Conservation (phyloP, 2,329 filamentous ascomycete species). For the Venturia pyrina region DNA sequence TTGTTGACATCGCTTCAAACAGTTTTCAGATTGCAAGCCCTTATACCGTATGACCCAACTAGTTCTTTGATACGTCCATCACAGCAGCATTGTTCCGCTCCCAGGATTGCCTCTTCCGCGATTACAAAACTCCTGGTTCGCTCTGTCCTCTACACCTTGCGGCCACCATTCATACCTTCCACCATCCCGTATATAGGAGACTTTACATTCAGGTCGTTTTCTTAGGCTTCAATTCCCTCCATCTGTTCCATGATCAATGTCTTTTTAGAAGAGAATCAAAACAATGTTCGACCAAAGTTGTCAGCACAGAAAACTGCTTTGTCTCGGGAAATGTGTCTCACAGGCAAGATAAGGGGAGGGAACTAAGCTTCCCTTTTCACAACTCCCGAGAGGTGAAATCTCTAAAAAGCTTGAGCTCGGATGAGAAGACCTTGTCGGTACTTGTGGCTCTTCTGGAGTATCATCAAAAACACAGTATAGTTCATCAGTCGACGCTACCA, state of each 20-base stretch:
- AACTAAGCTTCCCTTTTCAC: background rate
- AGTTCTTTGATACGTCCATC: background rate
- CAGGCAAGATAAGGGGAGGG: background rate
- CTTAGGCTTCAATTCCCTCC: background rate
- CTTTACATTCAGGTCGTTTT: background rate
- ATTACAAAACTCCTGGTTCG: background rate
- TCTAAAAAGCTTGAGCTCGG: background rate
- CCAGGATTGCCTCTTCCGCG: background rate
- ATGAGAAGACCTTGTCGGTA: background rate
- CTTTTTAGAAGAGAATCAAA: background rate
- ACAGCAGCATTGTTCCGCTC: background rate
- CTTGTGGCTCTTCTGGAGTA: background rate
- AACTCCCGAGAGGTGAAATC: background rate
- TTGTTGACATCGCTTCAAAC: background rate
- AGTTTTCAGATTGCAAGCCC: background rate
- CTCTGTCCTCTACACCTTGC: background rate
- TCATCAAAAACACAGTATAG: background rate
- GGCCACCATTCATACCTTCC: background rate
- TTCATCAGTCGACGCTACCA: background rate
- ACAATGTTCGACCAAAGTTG: background rate
- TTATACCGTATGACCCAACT: too few relatives aligned
- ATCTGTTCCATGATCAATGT: background rate
- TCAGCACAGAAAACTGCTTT: background rate
- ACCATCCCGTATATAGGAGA: background rate
- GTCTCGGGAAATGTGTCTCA: background rate